phyloP scores from a whole-genome alignment of 441 rosid genomes.

The Croton setiger region DNA sequence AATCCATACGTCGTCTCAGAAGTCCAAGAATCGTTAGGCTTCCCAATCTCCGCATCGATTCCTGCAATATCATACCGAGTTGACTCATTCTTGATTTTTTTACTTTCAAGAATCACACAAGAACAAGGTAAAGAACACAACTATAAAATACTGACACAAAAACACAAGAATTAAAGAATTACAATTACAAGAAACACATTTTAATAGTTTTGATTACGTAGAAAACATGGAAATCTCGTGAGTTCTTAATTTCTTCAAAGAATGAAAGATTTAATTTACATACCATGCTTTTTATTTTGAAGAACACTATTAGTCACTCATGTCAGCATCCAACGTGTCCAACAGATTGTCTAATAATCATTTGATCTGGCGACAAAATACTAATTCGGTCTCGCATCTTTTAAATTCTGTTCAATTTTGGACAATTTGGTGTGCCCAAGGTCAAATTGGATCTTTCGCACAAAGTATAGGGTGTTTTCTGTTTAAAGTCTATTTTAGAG shows the following conservation, averaged over 20 bases:
- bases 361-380: no score
- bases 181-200: not conserved
- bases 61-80: constrained; percentile 54
- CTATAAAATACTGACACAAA: not conserved
- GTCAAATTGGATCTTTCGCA: no score
- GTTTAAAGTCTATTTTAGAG: no score
- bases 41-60: constrained; percentile 31
- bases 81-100: constrained; percentile 44
- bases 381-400: no score
- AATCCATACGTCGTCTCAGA: constrained; percentile 47
- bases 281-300: constrained; percentile 17
- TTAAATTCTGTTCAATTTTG: no score
- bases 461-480: no score
- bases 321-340: no score
- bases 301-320: no score
- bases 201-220: not conserved
- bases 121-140: no score
- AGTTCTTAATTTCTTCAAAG: not conserved
- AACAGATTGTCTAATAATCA: no score
- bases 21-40: constrained; percentile 43
- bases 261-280: constrained; percentile 1
- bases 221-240: constrained; percentile 18
- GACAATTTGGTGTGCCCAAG: no score
- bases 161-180: not conserved
- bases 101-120: no score